phyloP scores from a whole-genome alignment of 1,139 yeast genomes.

The Candida sp. region DNA sequence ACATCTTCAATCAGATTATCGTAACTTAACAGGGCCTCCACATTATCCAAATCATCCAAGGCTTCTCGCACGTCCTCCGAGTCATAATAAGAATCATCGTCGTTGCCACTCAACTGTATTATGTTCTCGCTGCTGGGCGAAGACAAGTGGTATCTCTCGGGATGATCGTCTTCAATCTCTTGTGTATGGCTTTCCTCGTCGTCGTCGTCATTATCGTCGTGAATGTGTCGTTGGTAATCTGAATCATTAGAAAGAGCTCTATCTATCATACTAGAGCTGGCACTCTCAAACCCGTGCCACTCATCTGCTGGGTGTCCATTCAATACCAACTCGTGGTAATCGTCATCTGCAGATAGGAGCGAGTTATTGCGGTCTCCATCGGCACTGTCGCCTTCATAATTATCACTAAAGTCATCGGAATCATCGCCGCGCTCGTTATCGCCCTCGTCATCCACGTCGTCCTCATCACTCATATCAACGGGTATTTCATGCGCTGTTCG shows the following conservation, averaged over 20 bases:
- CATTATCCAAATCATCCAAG: constrained; percentile 14
- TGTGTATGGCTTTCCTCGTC: constrained; percentile 8
- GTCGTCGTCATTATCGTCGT: too few relatives aligned
- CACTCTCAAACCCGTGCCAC: constrained; percentile 18
- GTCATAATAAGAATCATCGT: constrained; percentile 10
- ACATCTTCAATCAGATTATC: background rate
- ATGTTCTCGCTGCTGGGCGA: constrained; percentile 1
- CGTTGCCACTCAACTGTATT: constrained; percentile 7
- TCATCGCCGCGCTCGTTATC: too few relatives aligned
- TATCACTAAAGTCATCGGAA: constrained; percentile 8
- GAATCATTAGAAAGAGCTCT: constrained; percentile 10
- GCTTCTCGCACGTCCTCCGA: constrained; percentile 22
- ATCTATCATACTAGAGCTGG: constrained; percentile 8
- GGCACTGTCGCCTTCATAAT: constrained; percentile 6
- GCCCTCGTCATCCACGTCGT: constrained; percentile 21
- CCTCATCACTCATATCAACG: constrained; percentile 6
- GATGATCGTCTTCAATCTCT: constrained; percentile 8
- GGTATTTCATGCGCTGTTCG: constrained; percentile 18
- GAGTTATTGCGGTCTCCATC: constrained; percentile 1
- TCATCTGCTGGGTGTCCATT: constrained; percentile 7
- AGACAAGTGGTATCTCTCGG: constrained; percentile 1
- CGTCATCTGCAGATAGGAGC: constrained; percentile 10
- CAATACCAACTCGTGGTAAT: constrained; percentile 7
- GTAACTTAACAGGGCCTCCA: background rate
- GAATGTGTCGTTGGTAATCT: too few relatives aligned